These are phyloP conservation scores for Monosporozyma servazzii DNA, from an alignment of 805 yeast genomes.

Conservation along the genomic window DNA sequence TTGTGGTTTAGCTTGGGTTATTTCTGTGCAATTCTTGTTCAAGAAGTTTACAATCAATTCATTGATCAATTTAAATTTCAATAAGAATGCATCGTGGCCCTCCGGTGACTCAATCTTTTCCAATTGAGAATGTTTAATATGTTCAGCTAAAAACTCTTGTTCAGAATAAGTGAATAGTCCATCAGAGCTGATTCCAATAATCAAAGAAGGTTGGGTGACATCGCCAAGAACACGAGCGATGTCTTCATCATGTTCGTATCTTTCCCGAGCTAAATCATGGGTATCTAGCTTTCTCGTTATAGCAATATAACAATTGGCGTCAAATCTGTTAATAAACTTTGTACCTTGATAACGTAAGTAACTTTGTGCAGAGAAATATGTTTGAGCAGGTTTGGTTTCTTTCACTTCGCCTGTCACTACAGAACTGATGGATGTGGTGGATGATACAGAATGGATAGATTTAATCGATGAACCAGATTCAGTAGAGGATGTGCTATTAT, in stretches of 20 bases:
- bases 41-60: constrained; percentile 61
- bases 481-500: constrained; percentile 10
- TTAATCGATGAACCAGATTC: constrained; percentile 14
- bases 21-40: constrained; percentile 44
- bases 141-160: constrained; percentile 72
- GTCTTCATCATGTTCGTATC: constrained; percentile 35
- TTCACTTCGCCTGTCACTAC: constrained; percentile 15
- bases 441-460: constrained; percentile 24
- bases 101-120: constrained; percentile 81
- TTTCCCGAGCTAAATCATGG: constrained; percentile 82
- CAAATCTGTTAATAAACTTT: constrained; percentile 82
- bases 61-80: constrained; percentile 81
- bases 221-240: constrained; percentile 43
- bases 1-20: constrained; percentile 37
- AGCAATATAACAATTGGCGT: constrained; percentile 93
- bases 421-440: constrained; percentile 24
- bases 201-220: constrained; percentile 64
- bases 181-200: constrained; percentile 86
- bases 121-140: constrained; percentile 60
- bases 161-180: constrained; percentile 89
- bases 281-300: constrained; percentile 91
- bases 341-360: constrained; percentile 90
- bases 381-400: constrained; percentile 33
- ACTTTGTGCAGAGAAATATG: constrained; percentile 88
- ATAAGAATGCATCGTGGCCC: constrained; percentile 93